Percentiles rank a stretch among this genome's conserved stretches.
Evolutionary conservation across 2,329 filamentous ascomycete genomes (phyloP).

Genomic region (Xylariaceae sp.): DNA sequence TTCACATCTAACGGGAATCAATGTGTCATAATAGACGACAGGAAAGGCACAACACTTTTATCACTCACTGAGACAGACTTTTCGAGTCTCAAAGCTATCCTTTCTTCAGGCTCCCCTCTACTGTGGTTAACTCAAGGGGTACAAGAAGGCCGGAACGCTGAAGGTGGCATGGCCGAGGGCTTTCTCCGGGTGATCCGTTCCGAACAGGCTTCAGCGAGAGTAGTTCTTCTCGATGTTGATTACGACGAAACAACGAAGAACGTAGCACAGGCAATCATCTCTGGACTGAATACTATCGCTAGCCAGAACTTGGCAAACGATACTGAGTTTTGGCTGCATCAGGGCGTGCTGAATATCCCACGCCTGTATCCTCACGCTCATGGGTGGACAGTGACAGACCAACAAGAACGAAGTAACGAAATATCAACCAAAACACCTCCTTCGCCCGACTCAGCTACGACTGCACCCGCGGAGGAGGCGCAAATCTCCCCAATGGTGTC

Average conservation of each 20-base stretch:
- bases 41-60: constrained; percentile 22
- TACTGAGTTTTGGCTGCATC: constrained; percentile 35
- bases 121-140: constrained; percentile 33
- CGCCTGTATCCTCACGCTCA: constrained; percentile 31
- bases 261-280: constrained; percentile 21
- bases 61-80: constrained; percentile 23
- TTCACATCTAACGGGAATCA: constrained; percentile 15
- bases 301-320: constrained; percentile 27
- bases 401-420: not conserved
- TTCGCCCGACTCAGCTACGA: not conserved
- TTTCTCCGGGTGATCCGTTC: constrained; percentile 33
- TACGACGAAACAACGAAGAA: constrained; percentile 16
- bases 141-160: constrained; percentile 24
- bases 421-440: not conserved
- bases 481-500: not conserved
- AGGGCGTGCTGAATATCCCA: constrained; percentile 27
- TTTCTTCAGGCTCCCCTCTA: constrained; percentile 20
- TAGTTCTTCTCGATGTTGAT: constrained; percentile 31
- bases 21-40: constrained; percentile 30
- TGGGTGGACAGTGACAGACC: not conserved
- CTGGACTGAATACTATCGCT: constrained; percentile 15
- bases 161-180: constrained; percentile 31
- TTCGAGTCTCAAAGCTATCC: constrained; percentile 23
- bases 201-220: constrained; percentile 29
- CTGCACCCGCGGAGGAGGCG: not conserved